Conservation (phyloP, 148 eudicot genomes). For the Drosera capensis region DNA sequence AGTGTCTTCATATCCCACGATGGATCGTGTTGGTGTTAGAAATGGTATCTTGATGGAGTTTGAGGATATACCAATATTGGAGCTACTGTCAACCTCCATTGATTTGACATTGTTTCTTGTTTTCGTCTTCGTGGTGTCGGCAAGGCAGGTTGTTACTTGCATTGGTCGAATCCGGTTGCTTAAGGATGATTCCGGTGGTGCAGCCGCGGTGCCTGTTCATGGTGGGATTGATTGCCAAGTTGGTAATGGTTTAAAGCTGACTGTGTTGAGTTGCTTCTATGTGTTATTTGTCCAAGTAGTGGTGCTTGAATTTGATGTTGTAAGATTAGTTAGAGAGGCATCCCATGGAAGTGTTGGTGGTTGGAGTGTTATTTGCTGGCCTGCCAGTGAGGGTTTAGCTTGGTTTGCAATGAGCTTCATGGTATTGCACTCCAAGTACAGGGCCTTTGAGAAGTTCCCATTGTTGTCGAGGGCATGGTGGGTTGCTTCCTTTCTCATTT, state of each 20-base stretch:
- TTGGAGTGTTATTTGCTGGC: background rate
- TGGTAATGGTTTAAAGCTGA: background rate
- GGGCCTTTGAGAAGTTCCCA: background rate
- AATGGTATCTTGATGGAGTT: constrained; percentile 11
- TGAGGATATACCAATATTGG: constrained; percentile 39
- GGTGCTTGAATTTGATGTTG: background rate
- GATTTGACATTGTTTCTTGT: constrained; percentile 55
- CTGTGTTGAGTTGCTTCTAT: background rate
- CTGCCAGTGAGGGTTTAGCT: background rate
- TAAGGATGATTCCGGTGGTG: constrained; percentile 46
- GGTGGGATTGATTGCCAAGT: constrained; percentile 28
- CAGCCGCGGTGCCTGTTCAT: constrained; percentile 21
- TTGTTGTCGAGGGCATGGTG: background rate
- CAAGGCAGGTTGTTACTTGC: constrained; percentile 37
- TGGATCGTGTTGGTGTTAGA: no score
- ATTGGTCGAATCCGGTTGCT: constrained; percentile 40
- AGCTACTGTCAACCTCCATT: constrained; percentile 46
- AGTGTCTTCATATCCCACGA: no score
- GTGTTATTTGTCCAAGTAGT: background rate
- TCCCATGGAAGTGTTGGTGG: background rate
- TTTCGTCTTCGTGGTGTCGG: constrained; percentile 49
- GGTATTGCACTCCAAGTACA: background rate
- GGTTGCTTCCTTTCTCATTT: background rate
- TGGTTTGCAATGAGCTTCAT: background rate
- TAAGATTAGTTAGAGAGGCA: background rate